phyloP scores from a whole-genome alignment of 169 alveolate species.

The Besnoitia besnoiti region DNA sequence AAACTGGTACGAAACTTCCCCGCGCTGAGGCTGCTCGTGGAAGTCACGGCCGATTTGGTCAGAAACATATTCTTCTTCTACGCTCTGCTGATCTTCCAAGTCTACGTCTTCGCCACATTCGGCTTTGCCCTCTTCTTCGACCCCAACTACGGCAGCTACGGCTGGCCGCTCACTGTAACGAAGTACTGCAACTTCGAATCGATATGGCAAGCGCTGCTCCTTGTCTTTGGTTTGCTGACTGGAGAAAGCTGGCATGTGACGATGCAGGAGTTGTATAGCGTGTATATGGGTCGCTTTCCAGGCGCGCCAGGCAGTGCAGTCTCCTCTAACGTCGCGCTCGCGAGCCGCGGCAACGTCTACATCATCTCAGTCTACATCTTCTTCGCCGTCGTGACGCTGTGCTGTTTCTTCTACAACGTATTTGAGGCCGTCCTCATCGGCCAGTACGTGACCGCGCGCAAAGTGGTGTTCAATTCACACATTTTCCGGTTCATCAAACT shows the following conservation, averaged over 20 bases:
- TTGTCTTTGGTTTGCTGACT: constrained; percentile 45
- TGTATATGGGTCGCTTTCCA: constrained; percentile 26
- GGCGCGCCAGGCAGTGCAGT: not conserved
- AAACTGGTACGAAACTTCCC: constrained; percentile 50
- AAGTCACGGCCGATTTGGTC: constrained; percentile 56
- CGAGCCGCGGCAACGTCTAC: constrained; percentile 16
- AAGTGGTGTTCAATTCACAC: constrained; percentile 36
- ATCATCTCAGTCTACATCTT: constrained; percentile 49
- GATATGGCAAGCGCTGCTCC: constrained; percentile 53
- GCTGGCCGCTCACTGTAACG: constrained; percentile 13
- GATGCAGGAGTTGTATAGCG: constrained; percentile 42
- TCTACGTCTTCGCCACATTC: constrained; percentile 49
- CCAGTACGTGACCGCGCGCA: constrained; percentile 38
- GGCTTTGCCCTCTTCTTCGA: constrained; percentile 53
- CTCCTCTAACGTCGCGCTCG: constrained; percentile 4
- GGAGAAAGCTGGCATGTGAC: constrained; percentile 64
- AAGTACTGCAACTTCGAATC: constrained; percentile 46
- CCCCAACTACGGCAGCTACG: constrained; percentile 45
- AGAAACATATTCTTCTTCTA: constrained; percentile 45
- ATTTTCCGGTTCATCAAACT: constrained; percentile 41
- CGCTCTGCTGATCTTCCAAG: constrained; percentile 32
- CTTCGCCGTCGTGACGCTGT: constrained; percentile 24
- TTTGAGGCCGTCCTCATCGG: constrained; percentile 67
- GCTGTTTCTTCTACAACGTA: constrained; percentile 51
- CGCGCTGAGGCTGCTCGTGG: constrained; percentile 39